phyloP scores from a whole-genome alignment of 2,329 filamentous ascomycete genomes.

The Colletotrichum cereale region DNA sequence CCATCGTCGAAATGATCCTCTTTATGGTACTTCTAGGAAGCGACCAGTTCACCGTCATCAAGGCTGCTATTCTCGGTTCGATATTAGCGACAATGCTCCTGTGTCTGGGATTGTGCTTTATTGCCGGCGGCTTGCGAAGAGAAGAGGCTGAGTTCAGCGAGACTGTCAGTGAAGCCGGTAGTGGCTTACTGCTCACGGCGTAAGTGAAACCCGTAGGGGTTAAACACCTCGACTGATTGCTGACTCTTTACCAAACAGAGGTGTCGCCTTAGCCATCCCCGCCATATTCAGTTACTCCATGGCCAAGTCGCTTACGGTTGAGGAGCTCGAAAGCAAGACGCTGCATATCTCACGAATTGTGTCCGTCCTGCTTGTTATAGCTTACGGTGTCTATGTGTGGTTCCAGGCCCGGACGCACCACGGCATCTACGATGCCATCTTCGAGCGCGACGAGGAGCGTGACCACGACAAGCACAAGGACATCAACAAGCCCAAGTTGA shows the following conservation, averaged over 20 bases:
- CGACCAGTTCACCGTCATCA: conserved; percentile 76
- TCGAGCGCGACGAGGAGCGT: conserved; percentile 76
- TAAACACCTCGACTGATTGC: neutral
- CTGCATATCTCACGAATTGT: conserved; percentile 78
- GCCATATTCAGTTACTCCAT: conserved; percentile 67
- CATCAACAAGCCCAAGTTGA: conserved; percentile 74
- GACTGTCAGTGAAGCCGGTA: conserved; percentile 83
- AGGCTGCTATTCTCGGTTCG: conserved; percentile 86
- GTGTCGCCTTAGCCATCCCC: conserved; percentile 57
- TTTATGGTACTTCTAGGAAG: conserved; percentile 79
- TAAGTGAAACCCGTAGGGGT: conserved; percentile 60
- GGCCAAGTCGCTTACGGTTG: conserved; percentile 32
- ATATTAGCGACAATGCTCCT: conserved; percentile 86
- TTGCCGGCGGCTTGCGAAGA: conserved; percentile 77
- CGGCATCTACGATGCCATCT: conserved; percentile 80
- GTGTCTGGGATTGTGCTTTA: conserved; percentile 84
- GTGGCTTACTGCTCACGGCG: conserved; percentile 81
- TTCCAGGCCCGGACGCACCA: conserved; percentile 86
- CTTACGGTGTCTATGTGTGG: conserved; percentile 75
- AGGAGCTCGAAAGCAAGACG: conserved; percentile 63
- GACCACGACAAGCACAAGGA: conserved; percentile 75
- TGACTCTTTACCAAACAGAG: conserved; percentile 43
- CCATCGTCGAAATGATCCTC: conserved; percentile 84
- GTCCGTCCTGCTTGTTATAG: conserved; percentile 76
- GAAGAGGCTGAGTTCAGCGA: conserved; percentile 80